These are phyloP conservation scores for Climacium dendroides DNA, from an alignment of 225 moss, liverwort and hornwort genomes.

Conservation along the genomic window DNA sequence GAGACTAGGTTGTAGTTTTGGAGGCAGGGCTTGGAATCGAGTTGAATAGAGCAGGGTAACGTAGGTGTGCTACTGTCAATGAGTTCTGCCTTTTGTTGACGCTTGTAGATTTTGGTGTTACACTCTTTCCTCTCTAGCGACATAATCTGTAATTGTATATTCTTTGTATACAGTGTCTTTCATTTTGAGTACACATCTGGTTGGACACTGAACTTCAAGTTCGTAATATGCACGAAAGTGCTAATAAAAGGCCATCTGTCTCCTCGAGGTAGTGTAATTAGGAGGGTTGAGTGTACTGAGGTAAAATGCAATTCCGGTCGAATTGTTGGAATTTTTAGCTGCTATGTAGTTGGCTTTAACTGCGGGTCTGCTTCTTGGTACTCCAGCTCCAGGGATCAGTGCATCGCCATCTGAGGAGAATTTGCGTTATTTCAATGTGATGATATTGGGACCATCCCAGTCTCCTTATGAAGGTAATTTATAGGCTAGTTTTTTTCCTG, in stretches of 20 bases:
- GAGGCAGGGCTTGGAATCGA: neutral
- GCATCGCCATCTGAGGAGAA: conserved; percentile 97
- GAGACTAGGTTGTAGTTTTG: neutral
- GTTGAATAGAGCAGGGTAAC: neutral
- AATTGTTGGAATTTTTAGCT: neutral
- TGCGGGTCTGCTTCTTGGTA: neutral
- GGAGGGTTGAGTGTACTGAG: neutral
- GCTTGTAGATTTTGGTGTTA: neutral
- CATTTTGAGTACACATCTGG: neutral
- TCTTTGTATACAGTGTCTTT: neutral
- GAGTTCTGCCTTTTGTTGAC: neutral
- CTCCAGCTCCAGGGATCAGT: conserved; percentile 87
- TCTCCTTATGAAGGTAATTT: conserved; percentile 53
- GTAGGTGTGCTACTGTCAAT: neutral
- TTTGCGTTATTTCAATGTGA: conserved; percentile 95
- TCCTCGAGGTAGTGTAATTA: neutral
- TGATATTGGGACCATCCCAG: conserved; percentile 90
- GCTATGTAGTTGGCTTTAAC: neutral
- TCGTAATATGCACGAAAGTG: neutral
- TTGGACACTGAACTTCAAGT: neutral
- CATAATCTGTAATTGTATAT: neutral
- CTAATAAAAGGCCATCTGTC: neutral
- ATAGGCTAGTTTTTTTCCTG: too few relatives aligned
- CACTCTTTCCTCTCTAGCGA: neutral
- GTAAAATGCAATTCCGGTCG: neutral